phyloP scores from a whole-genome alignment of 108 stramenopile genomes.

The Fistulifera pelliculosa region DNA sequence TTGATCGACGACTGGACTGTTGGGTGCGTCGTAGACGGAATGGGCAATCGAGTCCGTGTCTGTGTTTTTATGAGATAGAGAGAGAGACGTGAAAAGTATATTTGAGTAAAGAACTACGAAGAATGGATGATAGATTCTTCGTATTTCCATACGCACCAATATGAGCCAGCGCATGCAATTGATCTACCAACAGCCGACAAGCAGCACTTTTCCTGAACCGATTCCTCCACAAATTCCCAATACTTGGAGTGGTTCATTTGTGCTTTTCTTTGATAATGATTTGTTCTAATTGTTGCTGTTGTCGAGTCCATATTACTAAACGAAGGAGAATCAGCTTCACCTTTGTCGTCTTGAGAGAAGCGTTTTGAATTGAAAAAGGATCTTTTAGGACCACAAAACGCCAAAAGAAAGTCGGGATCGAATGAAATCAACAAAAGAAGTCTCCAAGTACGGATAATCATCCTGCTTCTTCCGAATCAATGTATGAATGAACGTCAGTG shows the following conservation, averaged over 20 bases:
- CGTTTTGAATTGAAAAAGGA: too few species aligned
- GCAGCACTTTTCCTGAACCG: constrained; percentile 74
- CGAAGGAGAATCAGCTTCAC: too few species aligned
- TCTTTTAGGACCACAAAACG: too few species aligned
- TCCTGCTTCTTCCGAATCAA: too few species aligned
- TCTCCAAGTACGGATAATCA: too few species aligned
- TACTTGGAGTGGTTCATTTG: too few species aligned
- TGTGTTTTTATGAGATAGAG: constrained; percentile 1
- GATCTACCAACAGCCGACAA: constrained; percentile 51
- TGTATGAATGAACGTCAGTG: too few species aligned
- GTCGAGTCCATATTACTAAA: too few species aligned
- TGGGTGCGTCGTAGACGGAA: constrained; percentile 53
- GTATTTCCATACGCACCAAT: constrained; percentile 20
- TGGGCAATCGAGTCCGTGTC: constrained; percentile 77
- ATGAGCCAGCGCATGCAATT: constrained; percentile 40
- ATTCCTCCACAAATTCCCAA: constrained; percentile 75
- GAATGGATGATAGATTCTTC: neutral
- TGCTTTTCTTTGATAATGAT: neutral
- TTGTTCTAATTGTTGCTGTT: neutral
- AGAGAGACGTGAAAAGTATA: neutral
- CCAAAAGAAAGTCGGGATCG: too few species aligned
- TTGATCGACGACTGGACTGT: constrained; percentile 40
- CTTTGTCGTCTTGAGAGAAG: too few species aligned
- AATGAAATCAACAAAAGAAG: too few species aligned
- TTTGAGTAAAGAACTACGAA: neutral